Base-by-base conservation (phyloP, 495 filamentous ascomycete genomes). In the Letharia lupina region DNA sequence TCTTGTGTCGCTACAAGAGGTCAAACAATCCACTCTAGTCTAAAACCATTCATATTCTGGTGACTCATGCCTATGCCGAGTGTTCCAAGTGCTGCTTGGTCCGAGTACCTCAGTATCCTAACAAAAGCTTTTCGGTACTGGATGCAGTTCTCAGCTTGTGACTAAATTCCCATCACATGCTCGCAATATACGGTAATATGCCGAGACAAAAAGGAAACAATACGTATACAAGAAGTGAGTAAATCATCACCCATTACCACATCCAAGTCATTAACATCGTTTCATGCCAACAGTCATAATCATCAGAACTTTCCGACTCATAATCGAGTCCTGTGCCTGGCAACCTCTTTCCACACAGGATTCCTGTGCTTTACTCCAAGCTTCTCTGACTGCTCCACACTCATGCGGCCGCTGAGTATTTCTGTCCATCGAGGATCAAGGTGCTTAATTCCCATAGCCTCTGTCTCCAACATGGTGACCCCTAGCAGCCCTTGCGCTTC, bases 361-460 rank as follows among this genome's bases (percentile, higher is more conserved):
- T 64, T 64, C 40, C 39, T 40, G 8, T 65, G 57, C 8, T 54
- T 65, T n/a, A 65, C 61, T 23, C 66, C 61, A 41, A 64, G 28
- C 11, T 37, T 39, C 20, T 48, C 52, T 12, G 31, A 39, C 1
- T 69, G 47, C 1, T 65, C 52, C 12, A 28, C 10, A 23, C 18
- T 60, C 63, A 69, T 60, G 31, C 47, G 40, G 23, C 63, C 50
- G 10, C 50, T 47, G 15, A 37, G 3, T 31, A 69, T 20, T 4
- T 2, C 35, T 12, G 13, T 16, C 67, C 67, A 69, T 11, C 63
- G 56, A 10, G 64, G 58, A 58, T 69, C 67, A 3, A 37, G 16
- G 4, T 60, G 4, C 10, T 60, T 47, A 10, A 69, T 41, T 0
- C 67, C 67, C 67, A 69, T 66, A 7, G 44, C 63, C 28, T 69